A percentile compares a stretch with the other conserved stretches of the same genome.
These are phyloP conservation scores for Nannochloropsis oceanica DNA, from an alignment of 108 stramenopile genomes.

Conservation along the genomic window DNA sequence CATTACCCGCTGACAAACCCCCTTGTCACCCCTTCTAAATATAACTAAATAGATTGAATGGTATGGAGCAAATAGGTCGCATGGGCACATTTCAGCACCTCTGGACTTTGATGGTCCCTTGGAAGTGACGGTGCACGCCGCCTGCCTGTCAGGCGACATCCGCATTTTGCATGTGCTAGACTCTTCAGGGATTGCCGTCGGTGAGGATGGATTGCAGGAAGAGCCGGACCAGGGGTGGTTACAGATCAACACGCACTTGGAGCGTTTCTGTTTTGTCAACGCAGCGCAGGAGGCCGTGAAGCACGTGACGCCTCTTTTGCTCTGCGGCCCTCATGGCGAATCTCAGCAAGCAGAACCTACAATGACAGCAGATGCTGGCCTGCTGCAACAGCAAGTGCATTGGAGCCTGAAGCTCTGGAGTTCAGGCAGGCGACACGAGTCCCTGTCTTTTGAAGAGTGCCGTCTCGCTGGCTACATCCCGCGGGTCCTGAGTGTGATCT, in stretches of 20 bases:
- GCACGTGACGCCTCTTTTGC: neutral
- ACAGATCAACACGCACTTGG: neutral
- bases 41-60: neutral
- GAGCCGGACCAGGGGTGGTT: neutral
- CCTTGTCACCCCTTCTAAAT: too few relatives aligned
- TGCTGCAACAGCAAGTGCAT: neutral
- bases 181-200: neutral
- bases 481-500: neutral
- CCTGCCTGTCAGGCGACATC: neutral
- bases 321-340: neutral
- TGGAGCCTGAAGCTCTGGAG: neutral
- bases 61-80: neutral
- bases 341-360: neutral
- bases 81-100: neutral
- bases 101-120: neutral
- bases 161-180: neutral
- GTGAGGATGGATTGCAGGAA: neutral
- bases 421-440: neutral
- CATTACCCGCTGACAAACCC: too few relatives aligned
- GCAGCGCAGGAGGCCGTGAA: neutral
- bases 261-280: neutral
- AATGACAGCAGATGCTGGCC: neutral
- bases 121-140: neutral
- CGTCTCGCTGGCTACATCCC: neutral
- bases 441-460: neutral